Evolutionary conservation across 73 alveolate genomes (phyloP), one percentile per base, ranked within the genome.

Genomic region (Symbiodinium pilosum): DNA sequence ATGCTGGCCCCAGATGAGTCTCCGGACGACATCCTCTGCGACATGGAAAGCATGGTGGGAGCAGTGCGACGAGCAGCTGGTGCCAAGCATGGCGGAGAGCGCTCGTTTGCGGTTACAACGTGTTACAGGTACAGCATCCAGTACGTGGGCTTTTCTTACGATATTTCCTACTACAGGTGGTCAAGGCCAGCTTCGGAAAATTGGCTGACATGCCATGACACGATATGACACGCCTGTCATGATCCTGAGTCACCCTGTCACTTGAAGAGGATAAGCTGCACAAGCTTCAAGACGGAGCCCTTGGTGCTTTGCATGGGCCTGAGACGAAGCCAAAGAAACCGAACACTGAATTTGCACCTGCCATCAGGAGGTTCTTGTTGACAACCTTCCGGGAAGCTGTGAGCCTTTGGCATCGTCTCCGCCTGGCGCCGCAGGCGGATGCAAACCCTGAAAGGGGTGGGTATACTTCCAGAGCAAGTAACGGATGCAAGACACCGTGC

Each of bases 321-420:
- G 38, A 88, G 36, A 12, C 4, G 77, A 24, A 64, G 3, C 40
- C 3, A 32, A 14, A 20, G 5, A 56, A 6, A 56, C 73, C 34
- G 3, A 6, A 11, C 3, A 0, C 36, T 21, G 84, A 32, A 28
- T n/a, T n/a, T n/a, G n/a, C n/a, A n/a, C n/a, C n/a, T n/a, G n/a
- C n/a, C n/a, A 51, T 6, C 24, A 91, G 97, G 97, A 91, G 42
- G 54, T 91, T 91, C 51, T 38, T 91, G 52, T 75, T 91, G 36
- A 86, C 88, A 3, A 91, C 97, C 39, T 91, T 91, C 88, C 75
- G 77, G 88, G 88, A 91, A 43, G 97, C 77, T 2, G 97, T 91
- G 32, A 91, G 75, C 97, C 97, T 91, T 28, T 91, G 97, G 97
- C 97, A 91, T 18, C 97, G 88, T n/a, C 87, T 91, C 30, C 97